Evolutionary conservation across 2,329 filamentous ascomycete genomes (phyloP), one percentile per base, ranked within the genome.

Genomic region (Aureobasidium musti): DNA sequence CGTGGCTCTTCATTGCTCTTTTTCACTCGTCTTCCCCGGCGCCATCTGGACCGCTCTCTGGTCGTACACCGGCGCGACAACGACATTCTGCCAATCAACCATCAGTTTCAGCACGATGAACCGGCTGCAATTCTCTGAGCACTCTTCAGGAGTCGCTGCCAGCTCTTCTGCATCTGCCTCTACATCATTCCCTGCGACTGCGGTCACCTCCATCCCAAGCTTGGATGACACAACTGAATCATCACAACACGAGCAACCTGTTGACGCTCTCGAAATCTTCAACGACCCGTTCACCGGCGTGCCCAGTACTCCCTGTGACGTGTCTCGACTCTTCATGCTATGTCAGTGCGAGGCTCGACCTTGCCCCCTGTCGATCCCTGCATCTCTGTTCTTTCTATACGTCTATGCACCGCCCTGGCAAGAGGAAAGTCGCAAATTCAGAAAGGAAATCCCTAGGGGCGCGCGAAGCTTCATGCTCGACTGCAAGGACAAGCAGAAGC

Each of bases 281-380:
- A 53, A 37, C 14, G 65, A 53, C 33, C 52, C 67, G 4, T 61
- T 61, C 30, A 50, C 63, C 13, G 28, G 57, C 19, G 43, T 56
- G n/a, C 35, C 67, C 45, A 49, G 54, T 57, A 11, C 19, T 14
- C 33, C 63, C n/a, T 21, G 54, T 37, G 43, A 63, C 43, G 26
- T 41, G 3, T 13, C 23, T 26, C 52, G 37, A 35, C 61, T 65
- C 37, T 23, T 47, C 28, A 11, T 56, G 13, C 19, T 65, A 5
- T 35, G 26, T 17, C 50, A 28, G 5, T 43, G n/a, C 37, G 49
- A 54, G 3, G 10, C 11, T 56, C 37, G 39, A 21, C 8, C 30
- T 17, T 49, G 21, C 33, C 6, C n/a, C 23, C 33, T 10, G 11
- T 59, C 52, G 0, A 54, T 66, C n/a, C 63, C 63, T 1, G 53